Conservation (phyloP, 176 grass and related monocot genomes). For the Tillandsia fasciculata region DNA sequence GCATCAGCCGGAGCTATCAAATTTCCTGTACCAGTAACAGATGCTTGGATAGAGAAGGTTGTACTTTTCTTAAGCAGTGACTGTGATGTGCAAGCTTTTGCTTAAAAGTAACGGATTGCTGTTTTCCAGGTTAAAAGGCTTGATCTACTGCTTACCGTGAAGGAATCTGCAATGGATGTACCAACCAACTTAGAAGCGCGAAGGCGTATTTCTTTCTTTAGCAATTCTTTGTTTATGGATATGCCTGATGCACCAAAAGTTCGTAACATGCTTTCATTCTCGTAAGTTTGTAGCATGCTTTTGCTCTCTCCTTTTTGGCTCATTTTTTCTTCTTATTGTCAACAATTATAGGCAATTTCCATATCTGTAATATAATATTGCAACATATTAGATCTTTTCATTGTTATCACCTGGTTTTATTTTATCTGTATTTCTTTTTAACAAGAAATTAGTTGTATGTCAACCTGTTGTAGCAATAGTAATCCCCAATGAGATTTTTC, state of each 20-base stretch:
- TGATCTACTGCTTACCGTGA: slow-evolving; percentile 73
- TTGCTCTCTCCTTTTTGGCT: neutral
- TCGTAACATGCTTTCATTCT: slow-evolving; percentile 85
- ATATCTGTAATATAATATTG: no score
- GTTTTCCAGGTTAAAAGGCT: slow-evolving; percentile 65
- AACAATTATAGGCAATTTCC: neutral
- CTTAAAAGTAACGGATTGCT: neutral
- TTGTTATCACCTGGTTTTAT: no score
- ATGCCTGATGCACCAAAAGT: slow-evolving; percentile 98
- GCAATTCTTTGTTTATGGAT: slow-evolving; percentile 96
- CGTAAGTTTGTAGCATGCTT: slow-evolving; percentile 40
- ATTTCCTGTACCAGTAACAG: slow-evolving; percentile 55
- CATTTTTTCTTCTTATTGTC: neutral
- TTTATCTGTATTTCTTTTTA: no score
- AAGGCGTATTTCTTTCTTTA: slow-evolving; percentile 87
- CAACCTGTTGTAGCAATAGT: neutral
- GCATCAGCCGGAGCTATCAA: slow-evolving; percentile 76
- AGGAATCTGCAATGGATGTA: slow-evolving; percentile 93
- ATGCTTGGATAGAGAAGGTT: slow-evolving; percentile 89
- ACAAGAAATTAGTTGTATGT: neutral
- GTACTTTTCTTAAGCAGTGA: neutral
- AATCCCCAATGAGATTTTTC: neutral
- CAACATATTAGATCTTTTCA: no score
- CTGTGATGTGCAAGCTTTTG: slow-evolving; percentile 2
- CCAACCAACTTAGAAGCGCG: slow-evolving; percentile 84